Evolutionary conservation across 768 basidiomycete genomes (phyloP).

Genomic region (Phlebiopsis flavidoalba): DNA sequence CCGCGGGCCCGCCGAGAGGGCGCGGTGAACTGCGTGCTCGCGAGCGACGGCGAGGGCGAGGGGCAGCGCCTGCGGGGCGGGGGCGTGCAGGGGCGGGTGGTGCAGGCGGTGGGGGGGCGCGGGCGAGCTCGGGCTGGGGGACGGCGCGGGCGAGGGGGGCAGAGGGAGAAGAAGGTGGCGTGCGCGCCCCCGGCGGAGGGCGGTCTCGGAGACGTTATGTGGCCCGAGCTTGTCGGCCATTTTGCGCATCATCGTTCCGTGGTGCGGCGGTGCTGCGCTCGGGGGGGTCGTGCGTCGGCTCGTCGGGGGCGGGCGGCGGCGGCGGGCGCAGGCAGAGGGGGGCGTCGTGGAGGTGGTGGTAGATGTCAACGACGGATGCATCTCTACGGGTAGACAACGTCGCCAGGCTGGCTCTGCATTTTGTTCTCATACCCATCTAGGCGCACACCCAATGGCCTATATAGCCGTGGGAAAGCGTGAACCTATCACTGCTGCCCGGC

Average conservation of each 20-base stretch:
- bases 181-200: constrained; percentile 12
- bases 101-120: background rate
- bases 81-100: background rate
- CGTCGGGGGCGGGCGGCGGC: background rate
- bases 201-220: constrained; percentile 19
- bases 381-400: constrained; percentile 1
- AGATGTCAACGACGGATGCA: constrained; percentile 1
- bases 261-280: background rate
- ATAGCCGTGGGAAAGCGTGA: background rate
- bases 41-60: constrained; percentile 18
- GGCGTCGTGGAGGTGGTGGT: constrained; percentile 1
- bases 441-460: background rate
- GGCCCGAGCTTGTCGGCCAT: constrained; percentile 30
- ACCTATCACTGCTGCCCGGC: background rate
- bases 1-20: constrained; percentile 38
- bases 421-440: background rate
- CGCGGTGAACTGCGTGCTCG: constrained; percentile 13
- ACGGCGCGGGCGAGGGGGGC: constrained; percentile 16
- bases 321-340: constrained; percentile 3
- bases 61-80: constrained; percentile 4
- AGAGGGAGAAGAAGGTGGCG: constrained; percentile 3
- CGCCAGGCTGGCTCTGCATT: background rate
- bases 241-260: constrained; percentile 24
- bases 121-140: constrained; percentile 11
- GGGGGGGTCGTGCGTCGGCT: background rate